Evolutionary conservation across 768 basidiomycete species (phyloP).

Genomic region (Rhizopogon sp.): DNA sequence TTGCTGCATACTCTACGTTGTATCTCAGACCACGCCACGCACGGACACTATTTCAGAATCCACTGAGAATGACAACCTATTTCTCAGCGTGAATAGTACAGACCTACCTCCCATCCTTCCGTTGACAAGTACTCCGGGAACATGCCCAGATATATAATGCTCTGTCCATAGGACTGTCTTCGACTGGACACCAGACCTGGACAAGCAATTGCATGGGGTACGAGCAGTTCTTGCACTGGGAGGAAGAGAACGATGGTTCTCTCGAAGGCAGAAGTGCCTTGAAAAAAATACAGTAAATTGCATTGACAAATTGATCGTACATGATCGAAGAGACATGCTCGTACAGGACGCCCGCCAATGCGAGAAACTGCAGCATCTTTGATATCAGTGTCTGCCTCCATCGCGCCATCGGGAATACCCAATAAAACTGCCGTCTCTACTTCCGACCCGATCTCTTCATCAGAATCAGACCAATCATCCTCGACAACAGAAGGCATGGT

Average conservation of each 20-base stretch:
- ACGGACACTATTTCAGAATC: constrained; percentile 49
- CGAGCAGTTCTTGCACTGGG: constrained; percentile 67
- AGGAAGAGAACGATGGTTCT: constrained; percentile 58
- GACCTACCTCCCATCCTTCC: constrained; percentile 73
- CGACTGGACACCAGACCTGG: constrained; percentile 89
- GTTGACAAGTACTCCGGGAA: constrained; percentile 62
- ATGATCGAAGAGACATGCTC: constrained; percentile 44
- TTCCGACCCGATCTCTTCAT: constrained; percentile 51
- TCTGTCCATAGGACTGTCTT: constrained; percentile 80
- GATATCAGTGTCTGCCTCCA: constrained; percentile 55
- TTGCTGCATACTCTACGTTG: constrained; percentile 71
- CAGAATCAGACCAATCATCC: constrained; percentile 80
- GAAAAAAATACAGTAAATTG: constrained; percentile 35
- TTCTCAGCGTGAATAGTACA: not conserved
- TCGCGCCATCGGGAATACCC: constrained; percentile 73
- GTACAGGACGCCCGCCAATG: constrained; percentile 88
- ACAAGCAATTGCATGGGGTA: constrained; percentile 76
- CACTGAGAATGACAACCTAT: constrained; percentile 10
- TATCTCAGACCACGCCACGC: constrained; percentile 75
- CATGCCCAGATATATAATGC: constrained; percentile 87
- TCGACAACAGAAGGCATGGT: constrained; percentile 40
- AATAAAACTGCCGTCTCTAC: constrained; percentile 72
- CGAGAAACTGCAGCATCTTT: constrained; percentile 81
- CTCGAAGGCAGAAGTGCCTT: constrained; percentile 71
- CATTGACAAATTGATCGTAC: constrained; percentile 43